Evolutionary conservation across 108 stramenopile species (phyloP).

Genomic region (Seminavis robusta): DNA sequence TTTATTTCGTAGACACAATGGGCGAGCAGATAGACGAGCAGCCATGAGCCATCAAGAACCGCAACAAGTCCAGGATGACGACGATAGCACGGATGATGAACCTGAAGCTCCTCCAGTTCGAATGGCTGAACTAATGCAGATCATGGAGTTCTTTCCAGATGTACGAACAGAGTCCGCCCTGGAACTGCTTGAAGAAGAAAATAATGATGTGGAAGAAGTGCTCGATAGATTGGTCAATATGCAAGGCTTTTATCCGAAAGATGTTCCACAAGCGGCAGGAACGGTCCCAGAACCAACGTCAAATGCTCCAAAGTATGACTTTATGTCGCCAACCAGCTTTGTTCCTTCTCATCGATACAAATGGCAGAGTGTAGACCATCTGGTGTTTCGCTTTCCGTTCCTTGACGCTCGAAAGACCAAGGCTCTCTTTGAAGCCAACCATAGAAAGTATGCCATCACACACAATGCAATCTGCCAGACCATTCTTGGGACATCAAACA

Average conservation of each 20-base stretch:
- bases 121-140: too few relatives aligned
- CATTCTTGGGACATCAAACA: conserved; percentile 4
- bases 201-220: conserved; percentile 19
- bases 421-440: neutral
- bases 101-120: too few relatives aligned
- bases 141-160: conserved; percentile 39
- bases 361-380: neutral
- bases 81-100: too few relatives aligned
- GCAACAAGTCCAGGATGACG: too few relatives aligned
- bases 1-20: too few relatives aligned
- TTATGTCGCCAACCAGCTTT: conserved; percentile 23
- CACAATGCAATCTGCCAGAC: conserved; percentile 9
- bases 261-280: conserved; percentile 17
- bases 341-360: conserved; percentile 9
- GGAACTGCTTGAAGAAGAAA: conserved; percentile 12
- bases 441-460: conserved; percentile 21
- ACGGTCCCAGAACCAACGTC: neutral
- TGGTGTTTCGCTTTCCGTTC: conserved; percentile 31
- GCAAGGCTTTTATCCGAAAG: too few relatives aligned
- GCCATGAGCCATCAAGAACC: too few relatives aligned
- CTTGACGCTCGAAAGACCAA: conserved; percentile 1
- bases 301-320: conserved; percentile 19
- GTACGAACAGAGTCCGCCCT: conserved; percentile 7
- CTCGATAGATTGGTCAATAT: conserved; percentile 14
- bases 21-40: too few relatives aligned